These are phyloP conservation scores for Pestalotiopsis sp. DNA, from an alignment of 2,329 filamentous ascomycete genomes.

Conservation along the genomic window DNA sequence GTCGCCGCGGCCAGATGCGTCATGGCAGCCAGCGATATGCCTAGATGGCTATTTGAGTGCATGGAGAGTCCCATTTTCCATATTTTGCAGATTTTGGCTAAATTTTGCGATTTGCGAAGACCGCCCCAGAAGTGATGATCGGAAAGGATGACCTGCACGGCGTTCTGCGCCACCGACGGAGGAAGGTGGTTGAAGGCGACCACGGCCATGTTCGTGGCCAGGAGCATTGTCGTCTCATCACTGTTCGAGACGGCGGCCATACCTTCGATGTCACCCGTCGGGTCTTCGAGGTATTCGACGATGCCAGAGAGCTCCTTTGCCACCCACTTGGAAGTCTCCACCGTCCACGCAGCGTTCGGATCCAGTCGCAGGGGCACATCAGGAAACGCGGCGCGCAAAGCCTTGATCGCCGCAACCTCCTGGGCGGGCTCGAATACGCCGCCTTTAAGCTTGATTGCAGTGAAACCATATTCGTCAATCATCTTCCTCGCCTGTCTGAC, in stretches of 20 bases:
- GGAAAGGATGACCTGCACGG: constrained; percentile 40
- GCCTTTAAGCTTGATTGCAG: constrained; percentile 43
- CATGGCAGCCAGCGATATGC: constrained; percentile 43
- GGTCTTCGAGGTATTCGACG: constrained; percentile 40
- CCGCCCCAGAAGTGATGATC: constrained; percentile 46
- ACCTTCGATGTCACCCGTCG: constrained; percentile 39
- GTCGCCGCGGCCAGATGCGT: constrained; percentile 42
- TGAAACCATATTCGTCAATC: constrained; percentile 42
- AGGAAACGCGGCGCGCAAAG: constrained; percentile 37
- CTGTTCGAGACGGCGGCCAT: constrained; percentile 40
- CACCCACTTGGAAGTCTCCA: constrained; percentile 39
- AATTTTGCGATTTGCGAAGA: constrained; percentile 37
- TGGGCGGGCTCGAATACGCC: constrained; percentile 40
- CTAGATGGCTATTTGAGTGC: constrained; percentile 43
- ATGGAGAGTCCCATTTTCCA: constrained; percentile 40
- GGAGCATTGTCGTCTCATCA: constrained; percentile 38
- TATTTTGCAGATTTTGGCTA: constrained; percentile 38
- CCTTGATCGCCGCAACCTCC: constrained; percentile 40
- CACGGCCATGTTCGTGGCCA: constrained; percentile 44
- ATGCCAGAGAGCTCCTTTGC: constrained; percentile 36
- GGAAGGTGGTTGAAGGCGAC: constrained; percentile 41
- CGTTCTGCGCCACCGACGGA: constrained; percentile 35
- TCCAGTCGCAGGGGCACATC: constrained; percentile 35
- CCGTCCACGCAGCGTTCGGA: constrained; percentile 39
- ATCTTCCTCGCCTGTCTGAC: constrained; percentile 36